These are phyloP conservation scores for Hyphodiscus sp. DNA, from an alignment of 2,329 filamentous ascomycete genomes.

Conservation along the genomic window DNA sequence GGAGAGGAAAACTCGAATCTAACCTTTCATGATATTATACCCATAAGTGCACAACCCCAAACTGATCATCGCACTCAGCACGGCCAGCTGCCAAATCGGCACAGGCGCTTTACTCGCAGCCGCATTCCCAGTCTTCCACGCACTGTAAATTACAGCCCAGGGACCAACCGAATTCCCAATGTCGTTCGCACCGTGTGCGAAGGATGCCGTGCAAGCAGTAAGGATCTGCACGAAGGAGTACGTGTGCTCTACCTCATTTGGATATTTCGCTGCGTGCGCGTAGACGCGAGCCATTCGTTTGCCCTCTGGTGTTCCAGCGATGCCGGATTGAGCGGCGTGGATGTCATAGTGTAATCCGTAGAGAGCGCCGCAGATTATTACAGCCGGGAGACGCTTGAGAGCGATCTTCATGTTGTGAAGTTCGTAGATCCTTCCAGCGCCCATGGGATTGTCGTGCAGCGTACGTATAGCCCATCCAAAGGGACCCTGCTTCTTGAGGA, in stretches of 20 bases:
- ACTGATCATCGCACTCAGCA: slow-evolving; percentile 52
- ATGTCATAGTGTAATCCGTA: slow-evolving; percentile 81
- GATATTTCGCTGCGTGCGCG: slow-evolving; percentile 54
- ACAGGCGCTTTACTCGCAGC: slow-evolving; percentile 58
- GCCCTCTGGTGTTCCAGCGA: slow-evolving; percentile 66
- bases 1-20: slow-evolving; percentile 18
- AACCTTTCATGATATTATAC: slow-evolving; percentile 79
- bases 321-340: slow-evolving; percentile 63
- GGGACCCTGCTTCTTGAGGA: slow-evolving; percentile 56
- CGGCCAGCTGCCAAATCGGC: slow-evolving; percentile 70
- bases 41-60: slow-evolving; percentile 67
- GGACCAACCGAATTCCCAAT: slow-evolving; percentile 65
- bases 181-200: slow-evolving; percentile 68
- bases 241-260: slow-evolving; percentile 62
- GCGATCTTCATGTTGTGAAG: slow-evolving; percentile 59
- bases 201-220: slow-evolving; percentile 44
- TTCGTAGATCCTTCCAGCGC: slow-evolving; percentile 68
- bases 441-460: slow-evolving; percentile 67
- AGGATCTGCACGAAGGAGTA: slow-evolving; percentile 48
- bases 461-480: slow-evolving; percentile 80
- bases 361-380: slow-evolving; percentile 53
- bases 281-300: slow-evolving; percentile 65
- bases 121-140: slow-evolving; percentile 58
- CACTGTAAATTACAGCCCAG: slow-evolving; percentile 64
- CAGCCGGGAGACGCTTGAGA: slow-evolving; percentile 61